Evolutionary conservation across 805 yeast species (phyloP), one percentile per base, ranked within the genome.

Genomic region (Maudiozyma barnettii): DNA sequence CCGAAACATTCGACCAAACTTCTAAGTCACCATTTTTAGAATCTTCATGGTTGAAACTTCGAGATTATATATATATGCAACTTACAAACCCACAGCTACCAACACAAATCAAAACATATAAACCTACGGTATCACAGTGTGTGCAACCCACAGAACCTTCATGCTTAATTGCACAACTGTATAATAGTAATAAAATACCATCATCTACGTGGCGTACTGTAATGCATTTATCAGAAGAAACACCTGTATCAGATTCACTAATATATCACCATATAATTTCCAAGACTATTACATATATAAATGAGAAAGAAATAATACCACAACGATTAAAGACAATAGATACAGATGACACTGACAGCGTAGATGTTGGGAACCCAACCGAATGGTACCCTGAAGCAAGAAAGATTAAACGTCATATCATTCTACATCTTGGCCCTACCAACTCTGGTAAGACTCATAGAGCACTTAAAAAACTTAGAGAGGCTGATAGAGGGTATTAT

Each of bases 361-460:
- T 69, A 7, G 79, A 78, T 54, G 66, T 80, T 21, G 61, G 73
- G 16, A 72, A 79, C 51, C 93, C 93, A 0, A 76, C 76, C 9
- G 80, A 80, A 52, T 84, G 95, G 89, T 93, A 74, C 57, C 96
- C 98, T 0, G 79, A 74, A 41, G 95, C 99, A 0, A 72, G 98
- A 37, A 77, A 79, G 52, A 71, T 88, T 69, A 81, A 79, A 52
- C 71, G 99, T 37, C 81, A 83, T 44, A 73, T 93, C 43, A 75
- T 84, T n/a, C 77, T 93, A 80, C 99, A 93, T 62, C 86, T 93
- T 10, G 99, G 99, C 0, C 99, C 99, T 1, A 93, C 99, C 0
- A 93, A 93, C 63, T 82, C 93, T 54, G 99, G 99, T 12, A 93
- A 93, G 59, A 93, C 98, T 0, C 85, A 86, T 60, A 75, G 77